Percentiles rank a stretch among this genome's conserved stretches.
Evolutionary conservation across 176 grass and related monocot species (phyloP).

Genomic region (Typha latifolia): DNA sequence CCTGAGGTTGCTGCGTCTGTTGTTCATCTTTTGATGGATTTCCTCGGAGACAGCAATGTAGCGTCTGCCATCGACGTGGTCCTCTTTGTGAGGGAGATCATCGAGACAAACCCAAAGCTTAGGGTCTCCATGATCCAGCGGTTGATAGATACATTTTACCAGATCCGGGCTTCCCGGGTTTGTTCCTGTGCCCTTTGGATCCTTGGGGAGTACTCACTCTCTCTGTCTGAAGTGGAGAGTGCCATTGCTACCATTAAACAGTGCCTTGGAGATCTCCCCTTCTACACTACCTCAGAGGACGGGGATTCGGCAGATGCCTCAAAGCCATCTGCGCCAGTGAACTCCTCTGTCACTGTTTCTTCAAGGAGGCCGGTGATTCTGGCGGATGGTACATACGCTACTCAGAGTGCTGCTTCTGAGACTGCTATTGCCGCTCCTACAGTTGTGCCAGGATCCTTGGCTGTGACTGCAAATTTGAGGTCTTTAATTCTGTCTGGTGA

Average conservation of each 20-base stretch:
- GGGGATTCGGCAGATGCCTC: constrained; percentile 30
- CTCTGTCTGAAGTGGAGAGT: constrained; percentile 47
- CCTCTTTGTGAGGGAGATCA: constrained; percentile 65
- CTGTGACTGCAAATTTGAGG: constrained; percentile 41
- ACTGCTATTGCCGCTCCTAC: constrained; percentile 31
- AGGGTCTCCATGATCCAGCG: constrained; percentile 74
- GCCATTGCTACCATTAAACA: constrained; percentile 61
- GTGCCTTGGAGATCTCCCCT: constrained; percentile 52
- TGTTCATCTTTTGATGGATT: constrained; percentile 77
- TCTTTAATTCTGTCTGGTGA: constrained; percentile 58
- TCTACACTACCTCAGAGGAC: constrained; percentile 52
- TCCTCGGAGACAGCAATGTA: constrained; percentile 62
- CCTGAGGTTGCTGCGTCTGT: constrained; percentile 60
- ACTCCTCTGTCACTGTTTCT: constrained; percentile 38
- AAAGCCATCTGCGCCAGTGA: constrained; percentile 26
- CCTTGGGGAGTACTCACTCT: constrained; percentile 65
- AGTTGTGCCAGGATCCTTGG: constrained; percentile 25
- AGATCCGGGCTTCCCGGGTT: constrained; percentile 60
- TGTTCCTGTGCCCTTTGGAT: constrained; percentile 58
- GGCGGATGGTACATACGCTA: constrained; percentile 60
- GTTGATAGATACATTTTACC: constrained; percentile 58
- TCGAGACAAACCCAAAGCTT: constrained; percentile 66
- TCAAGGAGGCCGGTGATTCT: constrained; percentile 51
- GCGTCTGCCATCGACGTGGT: constrained; percentile 67
- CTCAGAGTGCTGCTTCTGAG: constrained; percentile 59